A percentile compares a stretch with the other conserved stretches of the same genome.
phyloP scores from a whole-genome alignment of 768 basidiomycete genomes.

The Leccinum disarticulatum region DNA sequence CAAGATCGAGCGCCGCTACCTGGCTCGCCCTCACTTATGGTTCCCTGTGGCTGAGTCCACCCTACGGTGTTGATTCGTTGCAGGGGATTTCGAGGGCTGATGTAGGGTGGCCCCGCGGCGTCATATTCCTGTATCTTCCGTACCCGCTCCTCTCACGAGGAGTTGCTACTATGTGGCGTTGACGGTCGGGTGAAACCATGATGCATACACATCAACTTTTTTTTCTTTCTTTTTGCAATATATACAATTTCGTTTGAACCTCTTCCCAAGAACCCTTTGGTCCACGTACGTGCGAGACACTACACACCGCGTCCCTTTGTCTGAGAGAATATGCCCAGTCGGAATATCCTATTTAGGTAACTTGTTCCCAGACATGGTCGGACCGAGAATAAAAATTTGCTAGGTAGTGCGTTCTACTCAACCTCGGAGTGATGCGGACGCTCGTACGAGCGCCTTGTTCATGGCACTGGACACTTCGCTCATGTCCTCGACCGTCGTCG shows the following conservation, averaged over 20 bases:
- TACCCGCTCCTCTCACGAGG: constrained; percentile 42
- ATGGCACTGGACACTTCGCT: constrained; percentile 26
- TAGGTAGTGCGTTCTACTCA: too few relatives aligned
- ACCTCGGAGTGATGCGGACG: constrained; percentile 22
- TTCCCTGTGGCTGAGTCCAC: constrained; percentile 46
- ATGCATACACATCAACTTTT: constrained; percentile 48
- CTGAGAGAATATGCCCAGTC: background rate
- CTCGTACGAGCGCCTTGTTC: constrained; percentile 27
- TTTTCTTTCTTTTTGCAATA: background rate
- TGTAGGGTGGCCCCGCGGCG: constrained; percentile 48
- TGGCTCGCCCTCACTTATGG: constrained; percentile 35
- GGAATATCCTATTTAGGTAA: background rate
- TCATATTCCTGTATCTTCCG: constrained; percentile 85
- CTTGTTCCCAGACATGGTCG: constrained; percentile 4
- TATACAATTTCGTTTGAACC: background rate
- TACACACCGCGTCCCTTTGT: background rate
- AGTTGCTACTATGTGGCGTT: constrained; percentile 58
- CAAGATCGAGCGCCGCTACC: constrained; percentile 43
- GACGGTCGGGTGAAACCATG: constrained; percentile 86
- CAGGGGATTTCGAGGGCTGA: constrained; percentile 40
- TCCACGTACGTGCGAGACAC: background rate
- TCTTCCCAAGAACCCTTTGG: background rate
- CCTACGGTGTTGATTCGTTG: constrained; percentile 54
- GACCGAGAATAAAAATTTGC: too few relatives aligned
- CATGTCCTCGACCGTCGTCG: constrained; percentile 12